Conservation (phyloP, 345 rosid genomes). For the Hibiscus mutabilis region DNA sequence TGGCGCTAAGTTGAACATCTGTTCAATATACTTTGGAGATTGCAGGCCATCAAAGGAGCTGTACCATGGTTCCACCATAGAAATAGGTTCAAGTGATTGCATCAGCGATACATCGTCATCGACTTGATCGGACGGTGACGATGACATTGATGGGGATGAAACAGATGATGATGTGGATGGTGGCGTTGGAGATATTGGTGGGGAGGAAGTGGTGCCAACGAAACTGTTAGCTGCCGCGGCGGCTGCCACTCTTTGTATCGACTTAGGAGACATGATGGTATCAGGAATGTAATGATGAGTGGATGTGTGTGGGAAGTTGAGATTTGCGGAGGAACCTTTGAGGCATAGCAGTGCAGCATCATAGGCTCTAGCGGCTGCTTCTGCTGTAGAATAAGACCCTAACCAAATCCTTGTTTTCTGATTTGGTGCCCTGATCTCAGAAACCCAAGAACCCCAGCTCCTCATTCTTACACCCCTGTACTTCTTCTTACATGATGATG, state of each 20-base stretch:
- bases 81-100: constrained; percentile 30
- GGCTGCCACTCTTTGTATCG: constrained; percentile 85
- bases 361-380: constrained; percentile 96
- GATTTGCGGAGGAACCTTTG: constrained; percentile 70
- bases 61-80: constrained; percentile 45
- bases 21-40: constrained; percentile 57
- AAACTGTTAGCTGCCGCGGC: constrained; percentile 37
- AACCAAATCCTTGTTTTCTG: constrained; percentile 96
- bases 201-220: constrained; percentile 10
- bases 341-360: constrained; percentile 96
- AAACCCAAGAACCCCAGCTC: constrained; percentile 99
- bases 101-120: constrained; percentile 42
- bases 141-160: constrained; percentile 34
- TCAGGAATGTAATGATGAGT: constrained; percentile 31
- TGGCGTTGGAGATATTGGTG: constrained; percentile 13
- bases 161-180: constrained; percentile 27
- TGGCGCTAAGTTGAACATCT: constrained; percentile 32
- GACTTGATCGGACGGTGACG: constrained; percentile 32
- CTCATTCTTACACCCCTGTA: constrained; percentile 98
- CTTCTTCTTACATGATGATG: constrained; percentile 35
- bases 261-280: constrained; percentile 68
- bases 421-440: constrained; percentile 96
- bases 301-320: constrained; percentile 65
- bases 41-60: constrained; percentile 37
- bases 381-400: constrained; percentile 92